These are phyloP conservation scores for Russula virescens DNA, from an alignment of 768 basidiomycete genomes.

Conservation along the genomic window DNA sequence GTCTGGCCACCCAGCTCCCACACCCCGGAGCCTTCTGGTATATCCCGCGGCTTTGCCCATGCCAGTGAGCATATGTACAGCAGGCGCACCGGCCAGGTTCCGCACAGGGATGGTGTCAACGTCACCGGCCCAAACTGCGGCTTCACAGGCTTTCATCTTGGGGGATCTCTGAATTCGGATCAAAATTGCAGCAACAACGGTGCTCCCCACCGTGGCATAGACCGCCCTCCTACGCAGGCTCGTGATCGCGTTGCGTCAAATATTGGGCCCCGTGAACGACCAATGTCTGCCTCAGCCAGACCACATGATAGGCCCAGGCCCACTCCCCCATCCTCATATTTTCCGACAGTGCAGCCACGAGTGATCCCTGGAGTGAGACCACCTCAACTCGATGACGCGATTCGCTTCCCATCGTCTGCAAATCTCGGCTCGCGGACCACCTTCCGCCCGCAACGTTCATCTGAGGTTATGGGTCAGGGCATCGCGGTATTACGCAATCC, in stretches of 20 bases:
- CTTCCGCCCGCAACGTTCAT: slow-evolving; percentile 19
- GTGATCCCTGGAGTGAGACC: slow-evolving; percentile 15
- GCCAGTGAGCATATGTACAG: slow-evolving; percentile 36
- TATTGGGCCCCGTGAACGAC: slow-evolving; percentile 12
- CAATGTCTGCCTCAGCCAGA: slow-evolving; percentile 20
- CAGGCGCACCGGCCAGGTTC: slow-evolving; percentile 33
- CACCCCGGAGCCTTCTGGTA: slow-evolving; percentile 13
- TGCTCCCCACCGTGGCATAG: neutral
- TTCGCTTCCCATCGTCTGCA: slow-evolving; percentile 22
- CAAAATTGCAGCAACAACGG: slow-evolving; percentile 5
- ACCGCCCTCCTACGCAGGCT: slow-evolving; percentile 20
- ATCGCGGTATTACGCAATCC: slow-evolving; percentile 15
- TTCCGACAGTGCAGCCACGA: slow-evolving; percentile 6
- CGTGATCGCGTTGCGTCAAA: slow-evolving; percentile 10
- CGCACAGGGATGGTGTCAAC: slow-evolving; percentile 29
- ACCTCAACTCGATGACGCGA: slow-evolving; percentile 10
- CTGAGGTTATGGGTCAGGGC: slow-evolving; percentile 22
- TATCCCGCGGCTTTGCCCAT: slow-evolving; percentile 17
- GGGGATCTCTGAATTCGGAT: slow-evolving; percentile 11
- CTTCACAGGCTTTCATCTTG: slow-evolving; percentile 23
- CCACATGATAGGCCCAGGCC: slow-evolving; percentile 20
- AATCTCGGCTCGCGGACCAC: slow-evolving; percentile 18
- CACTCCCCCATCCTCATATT: no score
- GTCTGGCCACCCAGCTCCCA: slow-evolving; percentile 2
- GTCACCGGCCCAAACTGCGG: slow-evolving; percentile 13